phyloP scores from a whole-genome alignment of 1,284 basidiomycete genomes.

The Ceratorhiza oryzae-sativae region DNA sequence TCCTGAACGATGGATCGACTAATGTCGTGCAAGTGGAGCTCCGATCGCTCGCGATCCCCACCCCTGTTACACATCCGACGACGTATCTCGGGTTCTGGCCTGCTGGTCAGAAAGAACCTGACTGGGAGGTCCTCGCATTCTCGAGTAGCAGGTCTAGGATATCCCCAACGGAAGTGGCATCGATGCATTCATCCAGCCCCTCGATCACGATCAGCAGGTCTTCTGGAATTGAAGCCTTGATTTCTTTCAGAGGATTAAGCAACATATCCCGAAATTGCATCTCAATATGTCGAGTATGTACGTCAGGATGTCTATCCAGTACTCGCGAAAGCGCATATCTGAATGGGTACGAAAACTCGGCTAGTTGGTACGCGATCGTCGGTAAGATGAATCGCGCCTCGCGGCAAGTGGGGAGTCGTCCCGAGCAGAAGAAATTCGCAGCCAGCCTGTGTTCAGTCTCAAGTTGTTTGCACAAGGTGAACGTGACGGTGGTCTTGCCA shows the following conservation, averaged over 20 bases:
- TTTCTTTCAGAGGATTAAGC: neutral
- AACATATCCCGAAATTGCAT: neutral
- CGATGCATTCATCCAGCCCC: slow-evolving; percentile 1
- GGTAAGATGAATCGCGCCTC: neutral
- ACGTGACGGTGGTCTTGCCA: neutral
- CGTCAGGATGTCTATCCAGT: neutral
- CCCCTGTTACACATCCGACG: neutral
- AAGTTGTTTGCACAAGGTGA: neutral
- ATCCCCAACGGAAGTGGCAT: neutral
- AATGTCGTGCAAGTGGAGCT: neutral
- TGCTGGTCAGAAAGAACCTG: neutral
- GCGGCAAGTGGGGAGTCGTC: neutral
- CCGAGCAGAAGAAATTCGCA: neutral
- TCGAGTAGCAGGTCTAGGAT: neutral
- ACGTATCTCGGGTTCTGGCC: no score
- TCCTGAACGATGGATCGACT: neutral
- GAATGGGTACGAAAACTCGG: neutral
- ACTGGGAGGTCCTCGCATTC: neutral
- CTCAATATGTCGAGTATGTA: neutral
- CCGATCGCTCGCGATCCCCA: neutral
- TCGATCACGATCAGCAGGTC: slow-evolving; percentile 1
- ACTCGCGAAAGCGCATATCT: neutral
- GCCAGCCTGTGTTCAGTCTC: neutral
- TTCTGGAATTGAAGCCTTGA: neutral
- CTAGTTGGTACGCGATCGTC: neutral